Base-by-base conservation (phyloP, 23 red algal species). In the Pyropia yezoensis region DNA sequence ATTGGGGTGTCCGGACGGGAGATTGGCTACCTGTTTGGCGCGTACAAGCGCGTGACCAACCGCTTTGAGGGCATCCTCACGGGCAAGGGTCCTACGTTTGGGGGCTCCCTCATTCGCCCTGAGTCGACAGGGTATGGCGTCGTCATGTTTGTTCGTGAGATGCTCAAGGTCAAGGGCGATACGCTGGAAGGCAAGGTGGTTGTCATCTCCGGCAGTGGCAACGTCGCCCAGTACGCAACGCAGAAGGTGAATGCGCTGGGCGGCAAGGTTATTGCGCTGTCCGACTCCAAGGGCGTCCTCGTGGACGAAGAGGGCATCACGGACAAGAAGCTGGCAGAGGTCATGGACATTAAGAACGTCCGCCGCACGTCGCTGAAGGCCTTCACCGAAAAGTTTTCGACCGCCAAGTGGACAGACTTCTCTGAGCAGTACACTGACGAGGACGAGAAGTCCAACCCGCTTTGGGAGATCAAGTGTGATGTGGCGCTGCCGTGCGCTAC, bases 1-100 rank as follows among this genome's bases (percentile, higher is more conserved):
- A 76, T 76, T 63, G 71, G 71, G 3, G 71, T 76, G 17, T 56
- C 55, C 45, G 71, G 59, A 6, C 71, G 71, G 18, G 71, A 76
- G 26, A 76, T 76, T 45, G 71, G 71, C 18, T 76, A 32, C 57
- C 17, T 76, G 57, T 62, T 64, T 47, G 71, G 71, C 3, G 18
- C n/a, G 57, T 76, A 76, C 53, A 62, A 65, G 22, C 29, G 50
- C 18, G 7, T 69, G 17, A 60, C n/a, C 3, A 62, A 76, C 21
- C n/a, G 28, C 1, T 62, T 34, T 23, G 50, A 47, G 24, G 71
- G 71, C 24, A 27, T 65, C 23, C 59, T 76, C 20, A 76, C 71
- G 5, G 71, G 71, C 5, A 76, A 76, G 59, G 71, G 71, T 18
- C 18, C 28, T 1, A 52, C n/a, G 2, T 76, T 19, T 8, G 71